Percentiles rank a stretch among this genome's conserved stretches.
phyloP scores from a whole-genome alignment of 495 filamentous ascomycete species.

The Pseudomonodictys pantanalensis region DNA sequence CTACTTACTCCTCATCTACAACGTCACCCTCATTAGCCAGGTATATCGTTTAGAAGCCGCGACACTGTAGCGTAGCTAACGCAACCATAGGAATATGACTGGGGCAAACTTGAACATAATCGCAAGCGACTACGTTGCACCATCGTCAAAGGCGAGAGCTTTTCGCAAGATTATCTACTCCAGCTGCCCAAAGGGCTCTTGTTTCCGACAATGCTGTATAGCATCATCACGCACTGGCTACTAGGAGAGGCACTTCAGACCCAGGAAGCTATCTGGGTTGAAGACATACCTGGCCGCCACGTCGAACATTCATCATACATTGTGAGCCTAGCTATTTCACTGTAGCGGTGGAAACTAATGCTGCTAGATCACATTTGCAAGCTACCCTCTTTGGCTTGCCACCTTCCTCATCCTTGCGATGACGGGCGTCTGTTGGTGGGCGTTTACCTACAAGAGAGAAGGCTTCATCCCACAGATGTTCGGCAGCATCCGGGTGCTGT shows the following conservation, averaged over 20 bases:
- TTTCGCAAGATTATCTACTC: conserved; percentile 25
- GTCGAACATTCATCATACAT: conserved; percentile 28
- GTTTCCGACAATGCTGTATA: conserved; percentile 25
- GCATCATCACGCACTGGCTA: conserved; percentile 31
- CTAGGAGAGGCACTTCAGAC: conserved; percentile 27
- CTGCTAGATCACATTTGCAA: conserved; percentile 23
- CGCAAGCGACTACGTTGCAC: conserved; percentile 23
- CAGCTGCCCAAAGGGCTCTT: conserved; percentile 27
- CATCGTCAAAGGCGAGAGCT: conserved; percentile 26
- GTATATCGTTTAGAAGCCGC: too few species aligned
- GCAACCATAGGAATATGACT: conserved; percentile 20
- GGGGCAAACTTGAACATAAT: conserved; percentile 18
- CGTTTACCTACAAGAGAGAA: conserved; percentile 29
- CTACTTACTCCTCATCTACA: conserved; percentile 22
- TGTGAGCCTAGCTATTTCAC: conserved; percentile 1
- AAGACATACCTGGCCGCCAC: background rate
- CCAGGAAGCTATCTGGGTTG: conserved; percentile 24
- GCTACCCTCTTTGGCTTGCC: conserved; percentile 27
- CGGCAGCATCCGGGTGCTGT: conserved; percentile 21
- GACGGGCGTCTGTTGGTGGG: conserved; percentile 29
- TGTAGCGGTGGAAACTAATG: background rate
- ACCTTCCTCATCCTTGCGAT: conserved; percentile 27
- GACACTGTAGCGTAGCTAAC: too few species aligned
- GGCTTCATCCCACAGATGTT: conserved; percentile 33
- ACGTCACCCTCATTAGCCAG: conserved; percentile 17